Percentiles rank a stretch among this genome's conserved stretches.
phyloP scores from a whole-genome alignment of 805 yeast species.

The Lipomyces spencermartinsiae region DNA sequence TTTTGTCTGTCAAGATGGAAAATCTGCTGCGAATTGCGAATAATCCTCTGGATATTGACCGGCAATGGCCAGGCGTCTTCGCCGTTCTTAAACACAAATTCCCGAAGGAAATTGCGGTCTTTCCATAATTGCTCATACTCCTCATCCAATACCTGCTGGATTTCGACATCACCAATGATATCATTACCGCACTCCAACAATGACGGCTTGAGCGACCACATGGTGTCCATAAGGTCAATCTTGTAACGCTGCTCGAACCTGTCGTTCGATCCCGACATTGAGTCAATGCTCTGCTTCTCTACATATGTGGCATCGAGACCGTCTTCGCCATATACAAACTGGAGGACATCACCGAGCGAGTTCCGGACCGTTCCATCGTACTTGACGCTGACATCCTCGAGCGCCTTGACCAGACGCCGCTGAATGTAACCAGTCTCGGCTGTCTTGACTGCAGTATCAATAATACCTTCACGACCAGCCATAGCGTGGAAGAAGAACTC shows the following conservation, averaged over 20 bases:
- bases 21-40: slow-evolving; percentile 96
- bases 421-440: slow-evolving; percentile 99
- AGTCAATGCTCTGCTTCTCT: slow-evolving; percentile 93
- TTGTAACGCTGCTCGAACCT: slow-evolving; percentile 84
- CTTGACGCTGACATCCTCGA: slow-evolving; percentile 97
- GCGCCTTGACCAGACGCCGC: slow-evolving; percentile 95
- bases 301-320: slow-evolving; percentile 98
- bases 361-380: slow-evolving; percentile 98
- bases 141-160: slow-evolving; percentile 79
- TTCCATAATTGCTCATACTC: slow-evolving; percentile 78
- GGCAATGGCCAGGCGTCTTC: slow-evolving; percentile 98
- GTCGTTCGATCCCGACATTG: slow-evolving; percentile 89
- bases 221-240: slow-evolving; percentile 79
- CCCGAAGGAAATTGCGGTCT: slow-evolving; percentile 83
- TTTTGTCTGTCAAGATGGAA: slow-evolving; percentile 90
- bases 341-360: slow-evolving; percentile 94
- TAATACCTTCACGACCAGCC: slow-evolving; percentile 99
- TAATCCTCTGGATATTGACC: slow-evolving; percentile 92
- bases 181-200: slow-evolving; percentile 88
- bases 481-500: slow-evolving; percentile 99
- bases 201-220: slow-evolving; percentile 68
- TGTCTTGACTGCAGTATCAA: slow-evolving; percentile 99
- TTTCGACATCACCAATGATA: slow-evolving; percentile 83
- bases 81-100: slow-evolving; percentile 84
- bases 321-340: slow-evolving; percentile 97